These are phyloP conservation scores for Colletotrichum costaricense DNA, from an alignment of 2,329 filamentous ascomycete genomes.

Conservation along the genomic window DNA sequence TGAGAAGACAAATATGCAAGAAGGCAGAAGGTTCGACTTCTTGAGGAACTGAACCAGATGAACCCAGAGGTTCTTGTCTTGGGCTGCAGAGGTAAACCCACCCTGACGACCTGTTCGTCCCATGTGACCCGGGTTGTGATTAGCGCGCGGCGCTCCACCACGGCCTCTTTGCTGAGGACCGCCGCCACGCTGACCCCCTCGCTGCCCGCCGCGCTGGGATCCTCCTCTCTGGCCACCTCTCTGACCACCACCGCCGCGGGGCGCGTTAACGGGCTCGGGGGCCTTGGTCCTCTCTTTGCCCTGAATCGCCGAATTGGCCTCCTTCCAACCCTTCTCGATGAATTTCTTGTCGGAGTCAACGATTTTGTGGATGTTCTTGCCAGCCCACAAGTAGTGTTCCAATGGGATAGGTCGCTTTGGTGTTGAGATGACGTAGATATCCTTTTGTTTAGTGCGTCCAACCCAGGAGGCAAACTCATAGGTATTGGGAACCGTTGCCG, in stretches of 20 bases:
- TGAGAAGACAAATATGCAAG: constrained; percentile 98
- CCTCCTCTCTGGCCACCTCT: constrained; percentile 51
- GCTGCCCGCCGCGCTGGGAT: constrained; percentile 53
- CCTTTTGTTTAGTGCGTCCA: constrained; percentile 96
- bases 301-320: constrained; percentile 84
- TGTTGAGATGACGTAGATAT: constrained; percentile 99
- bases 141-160: constrained; percentile 68
- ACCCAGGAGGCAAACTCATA: constrained; percentile 99
- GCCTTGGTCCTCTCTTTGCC: constrained; percentile 82
- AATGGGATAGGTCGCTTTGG: constrained; percentile 94
- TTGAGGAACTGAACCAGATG: constrained; percentile 92
- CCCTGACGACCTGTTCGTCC: constrained; percentile 87
- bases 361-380: constrained; percentile 92
- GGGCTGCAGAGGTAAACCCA: constrained; percentile 87
- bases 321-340: constrained; percentile 93
- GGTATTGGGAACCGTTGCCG: constrained; percentile 96
- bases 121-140: constrained; percentile 83
- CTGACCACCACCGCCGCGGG: constrained; percentile 46
- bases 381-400: constrained; percentile 96
- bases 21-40: constrained; percentile 87
- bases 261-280: constrained; percentile 47
- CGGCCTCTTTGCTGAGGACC: constrained; percentile 65
- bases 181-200: constrained; percentile 64
- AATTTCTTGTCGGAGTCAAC: constrained; percentile 94
- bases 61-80: constrained; percentile 97